Evolutionary conservation across 78 protist species (phyloP).

Genomic region (Protostelium mycophagum): DNA sequence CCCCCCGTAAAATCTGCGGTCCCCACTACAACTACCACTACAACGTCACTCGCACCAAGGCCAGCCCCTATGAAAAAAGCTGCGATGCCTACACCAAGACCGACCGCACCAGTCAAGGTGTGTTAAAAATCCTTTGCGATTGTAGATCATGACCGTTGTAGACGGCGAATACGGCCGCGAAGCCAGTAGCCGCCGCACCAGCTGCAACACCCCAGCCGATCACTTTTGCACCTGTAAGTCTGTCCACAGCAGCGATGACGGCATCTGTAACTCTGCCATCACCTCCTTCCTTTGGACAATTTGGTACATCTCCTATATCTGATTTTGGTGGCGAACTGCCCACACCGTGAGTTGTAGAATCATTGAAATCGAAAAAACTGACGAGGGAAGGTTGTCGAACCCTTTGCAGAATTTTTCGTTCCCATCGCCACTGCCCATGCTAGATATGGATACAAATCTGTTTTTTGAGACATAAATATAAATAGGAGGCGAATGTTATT

Average conservation of each 20-base stretch:
- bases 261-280: not conserved
- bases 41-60: not conserved
- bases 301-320: not conserved
- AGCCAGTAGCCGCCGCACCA: not conserved
- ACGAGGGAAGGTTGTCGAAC: not conserved
- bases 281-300: not conserved
- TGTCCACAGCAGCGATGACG: not conserved
- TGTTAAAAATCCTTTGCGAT: too few relatives aligned
- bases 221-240: not conserved
- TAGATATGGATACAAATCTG: not conserved
- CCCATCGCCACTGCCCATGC: not conserved
- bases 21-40: too few relatives aligned
- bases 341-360: not conserved
- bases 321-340: not conserved
- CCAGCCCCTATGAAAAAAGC: not conserved
- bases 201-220: not conserved
- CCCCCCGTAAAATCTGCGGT: not conserved
- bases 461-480: not conserved
- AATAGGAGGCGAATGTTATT: too few relatives aligned
- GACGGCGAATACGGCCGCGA: too few relatives aligned
- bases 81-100: not conserved
- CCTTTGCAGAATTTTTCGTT: not conserved
- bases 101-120: not conserved
- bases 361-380: not conserved
- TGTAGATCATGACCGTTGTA: too few relatives aligned